Evolutionary conservation across 2,329 filamentous ascomycete species (phyloP), one percentile per base, ranked within the genome.

Genomic region (Monosporascus sp.): DNA sequence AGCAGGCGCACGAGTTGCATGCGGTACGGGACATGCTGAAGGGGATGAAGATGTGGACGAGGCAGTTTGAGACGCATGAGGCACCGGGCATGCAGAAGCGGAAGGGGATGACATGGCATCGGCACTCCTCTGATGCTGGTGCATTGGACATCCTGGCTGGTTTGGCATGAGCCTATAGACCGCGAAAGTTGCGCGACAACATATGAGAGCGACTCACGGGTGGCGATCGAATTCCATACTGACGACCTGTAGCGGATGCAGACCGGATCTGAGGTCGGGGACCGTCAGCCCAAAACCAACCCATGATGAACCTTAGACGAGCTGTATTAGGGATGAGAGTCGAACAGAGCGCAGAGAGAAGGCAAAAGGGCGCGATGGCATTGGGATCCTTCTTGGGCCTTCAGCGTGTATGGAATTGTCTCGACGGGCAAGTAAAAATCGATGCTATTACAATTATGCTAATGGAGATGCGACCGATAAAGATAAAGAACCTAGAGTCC

Each of bases 211-310:
- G 44, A 60, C 74, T 59, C 70, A 76, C 74, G 44, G 74, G 74
- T 63, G 74, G 74, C 44, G 70, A 60, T 55, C 59, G 64, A 48
- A 62, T 59, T 45, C 62, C 63, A 59, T 64, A 54, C 48, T 50
- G 58, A 36, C 31, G 31, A 35, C 31, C 31, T 35, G 31, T 5
- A 35, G 11, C 31, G 2, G 56, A 52, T 38, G 47, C 15, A 37
- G 59, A 57, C 52, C 53, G 56, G 47, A 50, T 53, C 49, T 57
- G 38, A n/a, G 69, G 56, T 20, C 70, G 61, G 51, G 75, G 65
- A 46, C 71, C 57, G 57, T 85, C 81, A 56, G 81, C 78, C 82
- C 82, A 85, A 63, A 85, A 85, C 81, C 81, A 84, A 60, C 82
- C 82, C 82, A 85, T 85, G 54, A 38, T 57, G n/a, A 17, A 35